Evolutionary conservation across 208 protist genomes (phyloP).

Genomic region (Leishmania aethiopica): DNA sequence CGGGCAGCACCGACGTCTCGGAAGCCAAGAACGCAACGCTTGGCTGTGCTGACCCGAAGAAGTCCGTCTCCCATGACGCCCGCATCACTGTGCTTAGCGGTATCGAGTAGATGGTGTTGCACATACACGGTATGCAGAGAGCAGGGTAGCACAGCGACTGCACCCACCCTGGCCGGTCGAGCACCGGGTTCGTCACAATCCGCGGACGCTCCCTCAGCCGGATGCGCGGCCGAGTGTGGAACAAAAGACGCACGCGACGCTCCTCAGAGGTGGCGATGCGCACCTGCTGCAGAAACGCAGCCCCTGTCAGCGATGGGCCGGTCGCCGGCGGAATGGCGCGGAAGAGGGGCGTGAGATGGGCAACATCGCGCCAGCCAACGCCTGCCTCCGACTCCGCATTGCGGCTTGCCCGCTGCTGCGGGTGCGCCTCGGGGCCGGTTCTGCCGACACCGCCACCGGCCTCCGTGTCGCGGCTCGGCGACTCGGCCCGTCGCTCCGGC

Average conservation of each 20-base stretch:
- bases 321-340: not conserved
- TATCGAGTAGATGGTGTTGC: conserved; percentile 18
- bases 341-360: not conserved
- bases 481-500: not conserved
- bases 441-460: not conserved
- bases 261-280: conserved; percentile 33
- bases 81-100: conserved; percentile 15
- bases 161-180: conserved; percentile 38
- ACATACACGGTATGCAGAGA: conserved; percentile 20
- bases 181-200: conserved; percentile 35
- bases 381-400: conserved; percentile 4
- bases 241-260: conserved; percentile 39
- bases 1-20: not conserved
- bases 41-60: conserved; percentile 1
- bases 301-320: not conserved
- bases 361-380: not conserved
- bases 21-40: conserved; percentile 10
- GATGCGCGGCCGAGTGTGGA: conserved; percentile 38
- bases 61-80: conserved; percentile 14
- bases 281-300: conserved; percentile 1
- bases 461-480: not conserved
- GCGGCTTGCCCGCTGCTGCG: not conserved
- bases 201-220: conserved; percentile 27
- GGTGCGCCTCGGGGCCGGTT: not conserved
- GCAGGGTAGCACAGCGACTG: conserved; percentile 34